A percentile compares a stretch with the other conserved stretches of the same genome.
Conservation (phyloP, 306 rosid genomes). For the Gastrolobium bilobum region DNA sequence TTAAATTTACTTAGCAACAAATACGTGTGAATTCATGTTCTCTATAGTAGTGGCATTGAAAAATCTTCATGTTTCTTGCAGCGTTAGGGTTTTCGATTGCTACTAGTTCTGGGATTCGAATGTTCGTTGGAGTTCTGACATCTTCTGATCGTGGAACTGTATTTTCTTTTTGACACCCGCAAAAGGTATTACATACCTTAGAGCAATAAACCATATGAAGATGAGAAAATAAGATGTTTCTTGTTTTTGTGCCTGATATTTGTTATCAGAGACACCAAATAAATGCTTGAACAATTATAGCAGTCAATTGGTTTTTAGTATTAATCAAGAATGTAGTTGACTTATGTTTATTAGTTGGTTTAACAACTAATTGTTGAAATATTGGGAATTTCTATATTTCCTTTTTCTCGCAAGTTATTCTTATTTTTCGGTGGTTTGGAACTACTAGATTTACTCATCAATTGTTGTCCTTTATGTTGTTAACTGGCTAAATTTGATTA, state of each 20-base stretch:
- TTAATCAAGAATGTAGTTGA: slow-evolving; percentile 35
- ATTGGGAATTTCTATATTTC: neutral
- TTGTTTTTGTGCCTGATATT: slow-evolving; percentile 38
- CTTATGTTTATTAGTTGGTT: slow-evolving; percentile 32
- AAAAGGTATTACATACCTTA: slow-evolving; percentile 54
- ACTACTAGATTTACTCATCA: slow-evolving; percentile 1
- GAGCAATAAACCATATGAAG: slow-evolving; percentile 49
- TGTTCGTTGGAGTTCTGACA: slow-evolving; percentile 33
- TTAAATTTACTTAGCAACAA: neutral
- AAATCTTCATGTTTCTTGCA: slow-evolving; percentile 47
- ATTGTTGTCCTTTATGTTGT: neutral
- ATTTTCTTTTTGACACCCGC: slow-evolving; percentile 1
- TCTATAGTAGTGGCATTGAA: slow-evolving; percentile 25
- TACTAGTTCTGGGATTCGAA: slow-evolving; percentile 9
- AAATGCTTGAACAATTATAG: slow-evolving; percentile 34
- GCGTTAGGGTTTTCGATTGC: slow-evolving; percentile 36
- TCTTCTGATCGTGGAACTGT: slow-evolving; percentile 34
- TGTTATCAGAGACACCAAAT: slow-evolving; percentile 34
- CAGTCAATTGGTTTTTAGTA: slow-evolving; percentile 30
- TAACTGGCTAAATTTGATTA: slow-evolving; percentile 10
- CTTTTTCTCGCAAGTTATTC: slow-evolving; percentile 20
- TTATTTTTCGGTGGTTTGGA: neutral
- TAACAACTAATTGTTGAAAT: slow-evolving; percentile 5
- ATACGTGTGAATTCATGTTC: neutral
- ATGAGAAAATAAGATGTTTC: slow-evolving; percentile 43